Conservation (phyloP, 768 basidiomycete species). For the Naganishia randhawae region DNA sequence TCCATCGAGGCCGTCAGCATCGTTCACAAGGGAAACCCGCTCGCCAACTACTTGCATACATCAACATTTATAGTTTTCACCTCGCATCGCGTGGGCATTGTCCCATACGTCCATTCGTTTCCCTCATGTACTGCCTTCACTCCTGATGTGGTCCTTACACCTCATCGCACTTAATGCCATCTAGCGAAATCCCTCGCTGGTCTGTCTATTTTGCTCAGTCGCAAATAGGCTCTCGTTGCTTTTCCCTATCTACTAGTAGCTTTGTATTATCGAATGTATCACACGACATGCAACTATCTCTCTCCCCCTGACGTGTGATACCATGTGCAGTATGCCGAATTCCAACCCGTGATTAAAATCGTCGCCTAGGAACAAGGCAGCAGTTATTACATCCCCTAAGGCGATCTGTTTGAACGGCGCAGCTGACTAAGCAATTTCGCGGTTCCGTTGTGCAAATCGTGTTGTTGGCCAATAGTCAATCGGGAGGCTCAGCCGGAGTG, state of each 20-base stretch:
- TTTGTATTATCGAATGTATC: slow-evolving; percentile 20
- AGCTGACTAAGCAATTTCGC: neutral
- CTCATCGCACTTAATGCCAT: slow-evolving; percentile 15
- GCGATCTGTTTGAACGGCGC: too few relatives aligned
- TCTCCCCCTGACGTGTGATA: neutral
- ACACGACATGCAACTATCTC: slow-evolving; percentile 18
- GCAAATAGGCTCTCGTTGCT: neutral
- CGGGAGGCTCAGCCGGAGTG: neutral
- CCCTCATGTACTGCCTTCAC: slow-evolving; percentile 7
- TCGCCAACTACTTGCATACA: slow-evolving; percentile 15
- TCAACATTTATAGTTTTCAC: slow-evolving; percentile 8
- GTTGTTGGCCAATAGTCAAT: slow-evolving; percentile 5
- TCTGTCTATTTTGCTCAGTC: neutral
- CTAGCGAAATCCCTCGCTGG: slow-evolving; percentile 9
- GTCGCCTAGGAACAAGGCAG: too few relatives aligned
- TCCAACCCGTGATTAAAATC: too few relatives aligned
- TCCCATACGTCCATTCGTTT: slow-evolving; percentile 13
- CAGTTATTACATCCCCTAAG: too few relatives aligned
- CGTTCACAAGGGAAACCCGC: neutral
- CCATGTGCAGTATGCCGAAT: too few relatives aligned
- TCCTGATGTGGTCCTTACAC: neutral
- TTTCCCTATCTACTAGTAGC: slow-evolving; percentile 1
- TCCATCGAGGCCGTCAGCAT: neutral
- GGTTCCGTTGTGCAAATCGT: neutral
- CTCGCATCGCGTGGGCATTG: slow-evolving; percentile 6